Percentiles rank a stretch among this genome's conserved stretches.
Conservation (phyloP, 2,329 filamentous ascomycete species). For the Nemania sp. region DNA sequence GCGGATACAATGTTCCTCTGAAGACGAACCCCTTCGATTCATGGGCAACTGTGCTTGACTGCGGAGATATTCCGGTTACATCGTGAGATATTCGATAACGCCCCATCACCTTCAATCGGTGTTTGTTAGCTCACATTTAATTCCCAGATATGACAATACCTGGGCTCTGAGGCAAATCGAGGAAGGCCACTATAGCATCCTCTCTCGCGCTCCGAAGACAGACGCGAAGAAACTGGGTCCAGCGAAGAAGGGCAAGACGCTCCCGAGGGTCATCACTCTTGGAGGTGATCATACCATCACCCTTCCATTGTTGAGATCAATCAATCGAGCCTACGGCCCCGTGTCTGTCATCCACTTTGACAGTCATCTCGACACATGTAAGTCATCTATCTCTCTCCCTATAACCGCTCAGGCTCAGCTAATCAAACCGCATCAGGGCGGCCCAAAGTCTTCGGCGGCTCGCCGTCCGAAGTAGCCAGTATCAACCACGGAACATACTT, state of each 20-base stretch:
- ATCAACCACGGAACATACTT: constrained; percentile 93
- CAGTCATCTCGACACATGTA: constrained; percentile 69
- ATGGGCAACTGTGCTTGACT: constrained; percentile 80
- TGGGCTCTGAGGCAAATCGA: constrained; percentile 85
- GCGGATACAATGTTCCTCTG: constrained; percentile 84
- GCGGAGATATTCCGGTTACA: constrained; percentile 82
- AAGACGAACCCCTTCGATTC: constrained; percentile 78
- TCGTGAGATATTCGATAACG: constrained; percentile 59
- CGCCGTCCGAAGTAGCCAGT: constrained; percentile 72
- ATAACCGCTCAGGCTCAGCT: neutral
- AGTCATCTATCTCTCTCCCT: constrained; percentile 40
- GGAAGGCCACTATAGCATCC: constrained; percentile 76
- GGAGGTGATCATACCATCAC: constrained; percentile 67
- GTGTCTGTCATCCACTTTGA: constrained; percentile 66
- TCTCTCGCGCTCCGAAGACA: constrained; percentile 71
- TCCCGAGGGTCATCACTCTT: constrained; percentile 80
- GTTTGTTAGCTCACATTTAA: constrained; percentile 1
- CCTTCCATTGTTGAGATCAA: constrained; percentile 60
- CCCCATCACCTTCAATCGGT: neutral
- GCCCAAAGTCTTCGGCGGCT: constrained; percentile 84
- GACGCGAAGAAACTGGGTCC: constrained; percentile 68
- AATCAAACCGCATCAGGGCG: constrained; percentile 59
- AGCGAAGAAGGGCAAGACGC: constrained; percentile 71
- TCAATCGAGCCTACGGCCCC: constrained; percentile 63
- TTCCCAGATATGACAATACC: constrained; percentile 72